phyloP scores from a whole-genome alignment of 768 basidiomycete genomes.

The Pisolithus marmoratus region DNA sequence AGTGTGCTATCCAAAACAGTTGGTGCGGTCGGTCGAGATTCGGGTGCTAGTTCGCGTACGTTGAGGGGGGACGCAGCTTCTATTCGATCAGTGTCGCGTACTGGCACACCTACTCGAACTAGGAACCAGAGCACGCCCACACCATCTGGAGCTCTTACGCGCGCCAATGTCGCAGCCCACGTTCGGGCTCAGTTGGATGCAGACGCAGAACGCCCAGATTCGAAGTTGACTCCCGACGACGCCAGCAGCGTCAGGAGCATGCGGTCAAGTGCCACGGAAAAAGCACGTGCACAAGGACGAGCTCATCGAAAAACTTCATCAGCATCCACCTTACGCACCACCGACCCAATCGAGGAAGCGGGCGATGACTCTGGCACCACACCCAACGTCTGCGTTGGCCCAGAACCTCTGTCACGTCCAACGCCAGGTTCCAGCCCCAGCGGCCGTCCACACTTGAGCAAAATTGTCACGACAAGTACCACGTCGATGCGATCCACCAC shows the following conservation, averaged over 20 bases:
- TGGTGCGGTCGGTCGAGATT: constrained; percentile 22
- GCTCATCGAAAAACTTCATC: constrained; percentile 19
- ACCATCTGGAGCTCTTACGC: constrained; percentile 9
- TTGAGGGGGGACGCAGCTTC: constrained; percentile 30
- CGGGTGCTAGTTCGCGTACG: constrained; percentile 22
- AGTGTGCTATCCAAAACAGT: constrained; percentile 33
- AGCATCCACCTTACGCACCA: constrained; percentile 2
- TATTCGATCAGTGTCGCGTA: constrained; percentile 41
- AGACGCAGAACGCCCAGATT: constrained; percentile 55
- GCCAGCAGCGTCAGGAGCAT: constrained; percentile 21
- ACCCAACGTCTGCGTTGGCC: neutral
- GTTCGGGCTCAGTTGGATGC: constrained; percentile 10
- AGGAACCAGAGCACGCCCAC: constrained; percentile 22
- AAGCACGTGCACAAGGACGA: constrained; percentile 13
- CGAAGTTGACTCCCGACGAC: constrained; percentile 57
- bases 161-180: constrained; percentile 22
- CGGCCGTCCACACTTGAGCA: constrained; percentile 21
- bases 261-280: constrained; percentile 21
- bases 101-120: constrained; percentile 16
- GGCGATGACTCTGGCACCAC: neutral
- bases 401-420: constrained; percentile 5
- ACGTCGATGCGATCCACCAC: constrained; percentile 19
- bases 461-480: constrained; percentile 21
- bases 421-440: constrained; percentile 9
- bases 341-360: neutral